phyloP scores from a whole-genome alignment of 768 basidiomycete genomes.

The Phanerodontia chrysosporium region DNA sequence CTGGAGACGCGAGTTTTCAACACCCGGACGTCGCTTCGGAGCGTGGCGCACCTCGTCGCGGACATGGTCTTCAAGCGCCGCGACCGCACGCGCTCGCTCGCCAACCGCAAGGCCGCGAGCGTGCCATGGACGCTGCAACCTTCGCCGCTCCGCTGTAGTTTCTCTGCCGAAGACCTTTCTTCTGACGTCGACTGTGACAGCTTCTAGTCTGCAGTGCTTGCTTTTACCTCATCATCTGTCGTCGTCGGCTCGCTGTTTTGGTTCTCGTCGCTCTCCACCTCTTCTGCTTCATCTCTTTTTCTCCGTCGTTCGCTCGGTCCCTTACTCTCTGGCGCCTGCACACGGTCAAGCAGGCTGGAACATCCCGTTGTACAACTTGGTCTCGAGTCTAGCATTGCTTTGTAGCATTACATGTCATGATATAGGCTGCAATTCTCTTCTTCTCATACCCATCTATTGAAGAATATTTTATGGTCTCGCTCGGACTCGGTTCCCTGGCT shows the following conservation, averaged over 20 bases:
- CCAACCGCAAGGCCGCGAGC: conserved; percentile 29
- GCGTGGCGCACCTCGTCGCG: conserved; percentile 39
- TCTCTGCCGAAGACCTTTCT: conserved; percentile 13
- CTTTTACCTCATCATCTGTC: neutral
- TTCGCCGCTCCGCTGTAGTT: conserved; percentile 28
- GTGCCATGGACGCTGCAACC: conserved; percentile 19
- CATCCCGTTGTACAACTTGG: conserved; percentile 7
- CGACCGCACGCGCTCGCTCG: conserved; percentile 34
- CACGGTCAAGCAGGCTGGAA: conserved; percentile 5
- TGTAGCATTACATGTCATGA: conserved; percentile 14
- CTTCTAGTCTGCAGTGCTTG: neutral
- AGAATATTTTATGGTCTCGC: conserved; percentile 7
- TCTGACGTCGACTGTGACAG: neutral
- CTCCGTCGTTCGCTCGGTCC: neutral
- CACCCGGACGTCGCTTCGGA: conserved; percentile 22
- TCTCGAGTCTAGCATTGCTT: conserved; percentile 1
- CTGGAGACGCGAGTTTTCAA: conserved; percentile 28
- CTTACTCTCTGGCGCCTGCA: neutral
- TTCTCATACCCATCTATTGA: conserved; percentile 11
- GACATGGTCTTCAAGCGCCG: conserved; percentile 44
- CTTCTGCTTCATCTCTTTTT: neutral
- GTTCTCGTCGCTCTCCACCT: neutral
- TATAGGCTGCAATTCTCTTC: conserved; percentile 5
- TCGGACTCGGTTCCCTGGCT: neutral
- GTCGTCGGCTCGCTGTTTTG: neutral